Conservation (phyloP, 2,329 filamentous ascomycete species). For the Pestalotiopsis sp. region DNA sequence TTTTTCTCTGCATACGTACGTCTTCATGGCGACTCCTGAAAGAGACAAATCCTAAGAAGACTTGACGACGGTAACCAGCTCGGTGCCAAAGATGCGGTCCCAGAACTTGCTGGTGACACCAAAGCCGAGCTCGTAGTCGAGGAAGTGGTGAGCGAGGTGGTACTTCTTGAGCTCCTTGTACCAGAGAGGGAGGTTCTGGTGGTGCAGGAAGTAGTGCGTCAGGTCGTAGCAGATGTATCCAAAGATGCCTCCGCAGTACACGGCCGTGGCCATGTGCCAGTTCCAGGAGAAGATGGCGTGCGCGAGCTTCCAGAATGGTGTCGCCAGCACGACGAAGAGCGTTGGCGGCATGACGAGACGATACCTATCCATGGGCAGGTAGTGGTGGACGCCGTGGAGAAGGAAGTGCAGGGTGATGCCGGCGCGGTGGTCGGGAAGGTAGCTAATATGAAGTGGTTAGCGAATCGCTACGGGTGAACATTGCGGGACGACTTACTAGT, state of each 20-base stretch:
- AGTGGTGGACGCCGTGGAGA: slow-evolving; percentile 96
- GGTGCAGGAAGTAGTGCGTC: slow-evolving; percentile 98
- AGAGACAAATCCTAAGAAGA: slow-evolving; percentile 14
- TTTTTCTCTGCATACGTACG: not conserved
- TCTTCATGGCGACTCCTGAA: not conserved
- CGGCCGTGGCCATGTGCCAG: slow-evolving; percentile 79
- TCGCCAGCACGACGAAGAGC: slow-evolving; percentile 80
- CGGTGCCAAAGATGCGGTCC: slow-evolving; percentile 90
- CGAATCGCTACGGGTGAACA: not conserved
- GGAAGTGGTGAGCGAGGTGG: slow-evolving; percentile 95
- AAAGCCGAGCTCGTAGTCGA: slow-evolving; percentile 96
- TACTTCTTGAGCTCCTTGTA: slow-evolving; percentile 96
- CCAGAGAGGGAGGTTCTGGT: slow-evolving; percentile 86
- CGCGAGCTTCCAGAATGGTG: slow-evolving; percentile 90
- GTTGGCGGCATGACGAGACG: slow-evolving; percentile 96
- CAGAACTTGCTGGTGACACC: slow-evolving; percentile 96
- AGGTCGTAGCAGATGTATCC: slow-evolving; percentile 96
- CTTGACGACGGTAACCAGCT: slow-evolving; percentile 58
- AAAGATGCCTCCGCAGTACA: slow-evolving; percentile 89
- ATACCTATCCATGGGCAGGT: slow-evolving; percentile 98
- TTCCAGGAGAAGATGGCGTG: slow-evolving; percentile 81
- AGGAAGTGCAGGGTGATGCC: slow-evolving; percentile 87
- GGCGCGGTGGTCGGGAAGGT: slow-evolving; percentile 89
- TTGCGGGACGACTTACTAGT: slow-evolving; percentile 65
- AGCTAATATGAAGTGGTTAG: slow-evolving; percentile 53